Conservation (phyloP, 169 alveolate genomes). For the Plasmodium knowlesi region DNA sequence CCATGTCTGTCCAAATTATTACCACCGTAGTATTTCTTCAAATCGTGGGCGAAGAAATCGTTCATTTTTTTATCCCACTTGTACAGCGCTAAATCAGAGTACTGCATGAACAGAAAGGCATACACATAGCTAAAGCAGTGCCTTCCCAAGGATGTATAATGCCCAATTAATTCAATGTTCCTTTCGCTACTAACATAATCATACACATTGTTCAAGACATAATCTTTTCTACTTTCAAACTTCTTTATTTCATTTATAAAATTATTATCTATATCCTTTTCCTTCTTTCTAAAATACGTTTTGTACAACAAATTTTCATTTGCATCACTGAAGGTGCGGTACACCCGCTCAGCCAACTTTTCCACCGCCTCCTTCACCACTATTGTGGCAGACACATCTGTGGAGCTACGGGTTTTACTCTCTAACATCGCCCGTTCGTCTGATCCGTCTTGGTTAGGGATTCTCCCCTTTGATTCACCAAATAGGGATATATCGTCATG, state of each 20-base stretch:
- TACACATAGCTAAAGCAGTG: constrained; percentile 43
- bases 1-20: not conserved
- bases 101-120: constrained; percentile 49
- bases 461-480: not conserved
- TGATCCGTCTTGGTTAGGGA: not conserved
- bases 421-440: not conserved
- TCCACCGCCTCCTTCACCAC: not conserved
- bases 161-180: constrained; percentile 21
- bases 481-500: not conserved
- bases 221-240: constrained; percentile 55
- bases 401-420: not conserved
- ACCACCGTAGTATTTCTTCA: not conserved
- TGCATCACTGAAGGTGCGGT: not conserved
- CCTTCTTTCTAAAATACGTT: constrained; percentile 22
- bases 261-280: constrained; percentile 35
- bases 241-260: constrained; percentile 52
- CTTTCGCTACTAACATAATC: constrained; percentile 49
- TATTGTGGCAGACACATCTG: not conserved
- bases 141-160: constrained; percentile 24
- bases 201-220: constrained; percentile 48
- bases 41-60: not conserved
- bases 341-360: constrained; percentile 36
- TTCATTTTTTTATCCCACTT: constrained; percentile 27
- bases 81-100: constrained; percentile 30
- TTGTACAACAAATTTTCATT: constrained; percentile 26